Conservation (phyloP, 2,329 filamentous ascomycete genomes). For the Pezicula radicicola region DNA sequence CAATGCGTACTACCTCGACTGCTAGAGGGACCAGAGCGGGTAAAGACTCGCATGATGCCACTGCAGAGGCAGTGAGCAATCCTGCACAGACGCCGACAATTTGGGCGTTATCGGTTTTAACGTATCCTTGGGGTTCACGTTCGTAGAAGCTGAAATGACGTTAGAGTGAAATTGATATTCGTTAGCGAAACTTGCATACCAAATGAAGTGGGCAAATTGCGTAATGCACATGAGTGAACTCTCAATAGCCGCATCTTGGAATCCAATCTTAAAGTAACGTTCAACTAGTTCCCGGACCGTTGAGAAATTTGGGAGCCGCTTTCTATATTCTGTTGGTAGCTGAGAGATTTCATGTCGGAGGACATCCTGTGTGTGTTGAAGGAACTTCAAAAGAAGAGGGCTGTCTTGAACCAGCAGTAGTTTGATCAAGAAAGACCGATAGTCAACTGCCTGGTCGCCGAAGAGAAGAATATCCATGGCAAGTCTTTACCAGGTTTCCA, state of each 20-base stretch:
- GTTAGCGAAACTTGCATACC: conserved; percentile 38
- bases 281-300: conserved; percentile 63
- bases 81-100: conserved; percentile 36
- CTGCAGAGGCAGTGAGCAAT: conserved; percentile 27
- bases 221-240: conserved; percentile 61
- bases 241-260: conserved; percentile 60
- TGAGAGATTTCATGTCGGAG: too few species aligned
- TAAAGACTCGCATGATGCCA: conserved; percentile 23
- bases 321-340: too few species aligned
- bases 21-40: conserved; percentile 26
- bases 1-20: conserved; percentile 25
- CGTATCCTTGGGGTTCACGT: conserved; percentile 8
- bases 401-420: too few species aligned
- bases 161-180: conserved; percentile 5
- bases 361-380: too few species aligned
- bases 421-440: too few species aligned
- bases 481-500: too few species aligned
- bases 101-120: conserved; percentile 1
- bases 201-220: conserved; percentile 66
- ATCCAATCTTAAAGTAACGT: conserved; percentile 53
- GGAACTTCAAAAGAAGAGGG: too few species aligned
- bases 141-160: conserved; percentile 8
- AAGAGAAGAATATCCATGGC: too few species aligned
- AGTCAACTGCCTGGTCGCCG: too few species aligned
- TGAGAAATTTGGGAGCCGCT: conserved; percentile 56